Evolutionary conservation across 163 green algal species (phyloP).

Genomic region (Botryococcus braunii): DNA sequence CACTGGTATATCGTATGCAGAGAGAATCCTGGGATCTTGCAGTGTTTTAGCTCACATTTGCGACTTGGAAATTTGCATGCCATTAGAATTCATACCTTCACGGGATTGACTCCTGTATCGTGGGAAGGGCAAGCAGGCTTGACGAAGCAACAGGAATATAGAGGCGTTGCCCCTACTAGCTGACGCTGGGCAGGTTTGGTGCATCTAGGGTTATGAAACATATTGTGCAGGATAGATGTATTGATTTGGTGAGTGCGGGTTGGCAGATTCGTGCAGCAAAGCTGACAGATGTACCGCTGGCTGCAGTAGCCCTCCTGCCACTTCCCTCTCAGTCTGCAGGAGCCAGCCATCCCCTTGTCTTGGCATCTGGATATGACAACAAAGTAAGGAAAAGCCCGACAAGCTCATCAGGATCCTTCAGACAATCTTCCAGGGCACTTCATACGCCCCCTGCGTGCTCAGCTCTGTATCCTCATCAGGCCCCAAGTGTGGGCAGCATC

Average conservation of each 20-base stretch:
- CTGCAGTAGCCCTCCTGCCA: constrained; percentile 43
- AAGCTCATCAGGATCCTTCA: no score
- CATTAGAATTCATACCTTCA: not conserved
- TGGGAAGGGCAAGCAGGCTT: not conserved
- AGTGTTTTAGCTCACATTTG: no score
- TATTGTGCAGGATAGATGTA: not conserved
- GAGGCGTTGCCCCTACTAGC: not conserved
- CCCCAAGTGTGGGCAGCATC: no score
- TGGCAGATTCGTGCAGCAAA: constrained; percentile 40
- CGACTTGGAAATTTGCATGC: no score
- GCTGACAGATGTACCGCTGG: constrained; percentile 43
- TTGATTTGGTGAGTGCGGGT: not conserved
- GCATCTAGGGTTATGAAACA: not conserved
- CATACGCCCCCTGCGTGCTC: no score
- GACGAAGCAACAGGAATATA: not conserved
- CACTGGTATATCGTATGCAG: no score
- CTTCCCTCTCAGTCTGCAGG: not conserved
- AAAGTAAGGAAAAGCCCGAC: constrained; percentile 10
- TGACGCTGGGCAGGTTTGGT: not conserved
- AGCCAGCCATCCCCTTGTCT: constrained; percentile 27
- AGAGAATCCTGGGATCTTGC: no score
- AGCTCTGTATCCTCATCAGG: no score
- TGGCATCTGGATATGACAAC: constrained; percentile 47
- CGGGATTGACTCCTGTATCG: not conserved
- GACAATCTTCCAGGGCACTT: no score